These are phyloP conservation scores for Lactifluus hygrophoroides DNA, from an alignment of 768 basidiomycete genomes.

Conservation along the genomic window DNA sequence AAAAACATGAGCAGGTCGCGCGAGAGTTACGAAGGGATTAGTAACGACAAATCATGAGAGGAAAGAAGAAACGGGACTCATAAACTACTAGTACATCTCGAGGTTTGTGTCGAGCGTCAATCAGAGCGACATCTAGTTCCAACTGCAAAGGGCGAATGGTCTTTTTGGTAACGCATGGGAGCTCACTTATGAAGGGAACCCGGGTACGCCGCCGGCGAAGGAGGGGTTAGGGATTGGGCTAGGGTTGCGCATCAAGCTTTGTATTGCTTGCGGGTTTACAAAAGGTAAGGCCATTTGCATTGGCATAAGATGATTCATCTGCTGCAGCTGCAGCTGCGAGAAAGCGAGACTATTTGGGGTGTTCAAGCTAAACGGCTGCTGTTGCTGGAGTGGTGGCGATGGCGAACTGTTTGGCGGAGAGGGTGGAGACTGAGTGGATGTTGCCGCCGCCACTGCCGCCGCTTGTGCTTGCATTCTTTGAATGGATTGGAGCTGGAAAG, in stretches of 20 bases:
- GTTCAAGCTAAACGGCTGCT: slow-evolving; percentile 39
- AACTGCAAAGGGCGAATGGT: background rate
- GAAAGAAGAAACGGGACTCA: background rate
- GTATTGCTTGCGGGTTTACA: slow-evolving; percentile 66
- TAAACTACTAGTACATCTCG: slow-evolving; percentile 8
- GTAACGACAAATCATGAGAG: background rate
- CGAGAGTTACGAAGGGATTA: background rate
- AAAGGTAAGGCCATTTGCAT: slow-evolving; percentile 48
- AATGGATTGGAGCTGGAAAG: slow-evolving; percentile 36
- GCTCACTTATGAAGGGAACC: slow-evolving; percentile 16
- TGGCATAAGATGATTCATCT: slow-evolving; percentile 56
- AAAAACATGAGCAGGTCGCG: no score
- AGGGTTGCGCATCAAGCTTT: slow-evolving; percentile 78
- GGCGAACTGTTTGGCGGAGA: slow-evolving; percentile 27
- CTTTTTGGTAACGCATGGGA: slow-evolving; percentile 10
- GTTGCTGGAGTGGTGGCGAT: slow-evolving; percentile 34
- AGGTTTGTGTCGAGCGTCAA: background rate
- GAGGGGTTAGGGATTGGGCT: slow-evolving; percentile 47
- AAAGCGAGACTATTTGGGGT: slow-evolving; percentile 51
- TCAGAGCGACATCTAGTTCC: slow-evolving; percentile 9
- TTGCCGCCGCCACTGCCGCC: slow-evolving; percentile 25
- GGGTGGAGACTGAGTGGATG: slow-evolving; percentile 28
- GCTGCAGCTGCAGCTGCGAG: slow-evolving; percentile 39
- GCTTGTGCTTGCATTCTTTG: slow-evolving; percentile 63
- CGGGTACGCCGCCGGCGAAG: slow-evolving; percentile 23